Evolutionary conservation across 2,329 filamentous ascomycete genomes (phyloP).

Genomic region (Microascus cirrosus): DNA sequence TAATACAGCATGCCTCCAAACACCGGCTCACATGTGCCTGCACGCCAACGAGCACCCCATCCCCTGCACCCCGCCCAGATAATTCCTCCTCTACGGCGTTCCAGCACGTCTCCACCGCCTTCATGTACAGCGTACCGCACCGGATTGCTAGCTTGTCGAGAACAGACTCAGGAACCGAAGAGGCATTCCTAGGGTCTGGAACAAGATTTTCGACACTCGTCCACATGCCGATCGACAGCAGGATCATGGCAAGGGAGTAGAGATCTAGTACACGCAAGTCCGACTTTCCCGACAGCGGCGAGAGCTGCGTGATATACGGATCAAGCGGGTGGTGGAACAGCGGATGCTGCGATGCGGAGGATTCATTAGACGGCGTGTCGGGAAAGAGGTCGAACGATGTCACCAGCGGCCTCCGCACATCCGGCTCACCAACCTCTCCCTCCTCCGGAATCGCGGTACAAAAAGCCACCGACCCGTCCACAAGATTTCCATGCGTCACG

Average conservation of each 20-base stretch:
- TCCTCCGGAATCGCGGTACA: slow-evolving; percentile 34
- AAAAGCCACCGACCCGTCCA: slow-evolving; percentile 58
- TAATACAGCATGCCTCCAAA: slow-evolving; percentile 49
- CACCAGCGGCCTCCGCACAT: slow-evolving; percentile 58
- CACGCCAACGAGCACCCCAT: slow-evolving; percentile 39
- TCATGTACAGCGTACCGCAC: slow-evolving; percentile 66
- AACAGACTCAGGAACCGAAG: slow-evolving; percentile 48
- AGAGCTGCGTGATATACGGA: slow-evolving; percentile 36
- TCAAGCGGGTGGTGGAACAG: slow-evolving; percentile 59
- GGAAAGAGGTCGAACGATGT: slow-evolving; percentile 65
- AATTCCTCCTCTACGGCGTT: slow-evolving; percentile 56
- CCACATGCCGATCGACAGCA: slow-evolving; percentile 70
- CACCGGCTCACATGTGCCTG: slow-evolving; percentile 46
- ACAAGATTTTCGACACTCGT: slow-evolving; percentile 48
- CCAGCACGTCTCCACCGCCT: slow-evolving; percentile 62
- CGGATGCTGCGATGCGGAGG: slow-evolving; percentile 17
- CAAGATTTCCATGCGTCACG: slow-evolving; percentile 60
- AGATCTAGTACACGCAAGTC: slow-evolving; percentile 54
- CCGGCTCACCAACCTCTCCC: slow-evolving; percentile 34
- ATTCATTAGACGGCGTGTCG: slow-evolving; percentile 22
- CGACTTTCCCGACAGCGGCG: slow-evolving; percentile 33
- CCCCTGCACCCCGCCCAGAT: slow-evolving; percentile 28
- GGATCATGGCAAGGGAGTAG: slow-evolving; percentile 61
- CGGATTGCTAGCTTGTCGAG: slow-evolving; percentile 52
- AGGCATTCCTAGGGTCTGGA: slow-evolving; percentile 25